phyloP scores from a whole-genome alignment of 2,329 filamentous ascomycete genomes.

The Diaporthe capsici region DNA sequence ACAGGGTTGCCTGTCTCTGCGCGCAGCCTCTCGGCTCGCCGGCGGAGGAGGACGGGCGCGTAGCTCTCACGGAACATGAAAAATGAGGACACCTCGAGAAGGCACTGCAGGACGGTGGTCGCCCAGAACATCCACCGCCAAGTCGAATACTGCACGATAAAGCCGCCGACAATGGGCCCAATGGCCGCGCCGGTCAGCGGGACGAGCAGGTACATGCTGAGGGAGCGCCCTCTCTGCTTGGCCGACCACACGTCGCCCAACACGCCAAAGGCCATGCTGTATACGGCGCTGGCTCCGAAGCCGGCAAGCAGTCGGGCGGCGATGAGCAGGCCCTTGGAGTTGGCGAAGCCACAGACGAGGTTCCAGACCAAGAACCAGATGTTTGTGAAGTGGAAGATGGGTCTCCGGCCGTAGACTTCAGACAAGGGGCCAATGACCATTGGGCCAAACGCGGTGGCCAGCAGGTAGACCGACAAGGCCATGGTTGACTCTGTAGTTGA shows the following conservation, averaged over 20 bases:
- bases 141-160: conserved; percentile 52
- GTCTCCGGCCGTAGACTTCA: conserved; percentile 62
- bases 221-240: conserved; percentile 60
- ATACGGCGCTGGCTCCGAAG: conserved; percentile 61
- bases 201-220: conserved; percentile 55
- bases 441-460: conserved; percentile 60
- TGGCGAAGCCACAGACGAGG: conserved; percentile 59
- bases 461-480: conserved; percentile 59
- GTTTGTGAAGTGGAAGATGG: conserved; percentile 60
- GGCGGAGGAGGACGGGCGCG: conserved; percentile 51
- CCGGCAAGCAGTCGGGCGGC: conserved; percentile 62
- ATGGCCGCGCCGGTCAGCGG: conserved; percentile 57
- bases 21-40: conserved; percentile 11
- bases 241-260: conserved; percentile 62
- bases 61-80: conserved; percentile 57
- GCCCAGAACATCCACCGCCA: conserved; percentile 65
- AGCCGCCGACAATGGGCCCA: conserved; percentile 57
- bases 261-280: conserved; percentile 62
- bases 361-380: conserved; percentile 66
- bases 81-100: conserved; percentile 51
- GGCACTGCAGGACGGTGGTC: conserved; percentile 57
- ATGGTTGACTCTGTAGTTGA: conserved; percentile 62
- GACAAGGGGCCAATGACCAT: conserved; percentile 60
- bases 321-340: conserved; percentile 58
- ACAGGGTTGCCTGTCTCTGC: conserved; percentile 18